Evolutionary conservation across 2,329 filamentous ascomycete genomes (phyloP), one percentile per base, ranked within the genome.

Genomic region (Cladosporium velox): DNA sequence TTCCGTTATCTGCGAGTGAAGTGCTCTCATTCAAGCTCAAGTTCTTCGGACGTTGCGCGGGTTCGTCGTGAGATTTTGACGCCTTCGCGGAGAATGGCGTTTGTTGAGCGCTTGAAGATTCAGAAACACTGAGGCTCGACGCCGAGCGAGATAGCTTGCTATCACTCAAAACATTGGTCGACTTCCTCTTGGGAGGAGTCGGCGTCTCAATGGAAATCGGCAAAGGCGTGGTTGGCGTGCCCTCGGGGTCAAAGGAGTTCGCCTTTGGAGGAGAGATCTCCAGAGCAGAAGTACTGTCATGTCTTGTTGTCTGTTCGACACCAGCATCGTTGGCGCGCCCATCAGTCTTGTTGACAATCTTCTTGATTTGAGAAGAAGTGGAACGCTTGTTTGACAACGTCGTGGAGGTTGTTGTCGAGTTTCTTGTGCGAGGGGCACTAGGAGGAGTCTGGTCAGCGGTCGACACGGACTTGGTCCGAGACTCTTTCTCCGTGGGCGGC

Each of bases 401-500:
- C 4, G 41, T 5, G 41, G 41, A 47, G 7, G 21, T 51, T 14
- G 7, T 21, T 12, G 41, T 12, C 18, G 41, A 47, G 8, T 47
- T 49, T 14, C 26, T 49, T n/a, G 58, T 24, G 10, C 24, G 49
- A 54, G 18, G 24, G 10, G 24, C 28, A 11, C 18, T 54, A 6
- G 41, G n/a, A 21, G n/a, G n/a, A 12, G n/a, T 47, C 41, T 21
- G 8, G 41, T 4, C 41, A 5, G 8, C n/a, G 41, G n/a, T 47
- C n/a, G 41, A 18, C n/a, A 47, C 41, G n/a, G 8, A 21, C 41
- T 47, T 47, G n/a, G 8, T 4, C 28, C 32, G 52, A 55, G 52
- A 11, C 18, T 34, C 28, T 28, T 64, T 64, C 26, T 34, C 34
- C 5, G 65, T 67, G 10, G 72, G 73, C 8, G 70, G 64, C 14